Evolutionary conservation across 495 filamentous ascomycete genomes (phyloP), one percentile per base, ranked within the genome.

Genomic region (Corynascus novoguineensis): DNA sequence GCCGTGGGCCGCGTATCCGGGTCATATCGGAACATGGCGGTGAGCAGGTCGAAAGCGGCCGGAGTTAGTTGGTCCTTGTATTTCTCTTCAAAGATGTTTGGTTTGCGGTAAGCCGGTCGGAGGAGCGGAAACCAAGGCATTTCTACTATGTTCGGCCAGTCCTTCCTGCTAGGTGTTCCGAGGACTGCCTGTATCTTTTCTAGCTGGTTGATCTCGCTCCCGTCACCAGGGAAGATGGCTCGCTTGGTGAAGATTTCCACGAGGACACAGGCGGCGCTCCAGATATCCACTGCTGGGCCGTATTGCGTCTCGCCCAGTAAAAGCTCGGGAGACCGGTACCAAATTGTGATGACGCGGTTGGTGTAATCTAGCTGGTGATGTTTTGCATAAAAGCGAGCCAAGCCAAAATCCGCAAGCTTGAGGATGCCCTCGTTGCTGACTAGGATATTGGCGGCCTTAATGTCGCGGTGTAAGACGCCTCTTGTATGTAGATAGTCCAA

Each of bases 61-160:
- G 88, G 80, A 5, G 88, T 86, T 4, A 95, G 69, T 44, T 80
- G 67, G 1, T 81, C 85, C 55, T 83, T 83, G 66, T 96, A 97
- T 60, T 87, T 86, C 14, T 93, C 86, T 8, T 82, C 84, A 65
- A 99, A 99, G 1, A 88, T 79, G 51, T 84, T 87, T n/a, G 83
- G 79, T 59, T 82, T 84, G 37, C 85, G 81, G 60, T 88, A 86
- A 0, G 79, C 77, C 0, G 91, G 91, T 38, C 89, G 77, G 56
- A 99, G 79, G 19, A 99, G 78, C 66, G 95, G 87, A 64, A 92
- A 97, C 95, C 95, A 99, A 3, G 90, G 87, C 86, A 96, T 95
- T 55, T 96, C 89, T 42, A 85, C 78, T 32, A 97, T 75, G 44
- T 85, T 83, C 3, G 92, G 89, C 95, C 95, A 99, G 17, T 95